These are phyloP conservation scores for Asterionellopsis glacialis DNA, from an alignment of 108 stramenopile genomes.

Conservation along the genomic window DNA sequence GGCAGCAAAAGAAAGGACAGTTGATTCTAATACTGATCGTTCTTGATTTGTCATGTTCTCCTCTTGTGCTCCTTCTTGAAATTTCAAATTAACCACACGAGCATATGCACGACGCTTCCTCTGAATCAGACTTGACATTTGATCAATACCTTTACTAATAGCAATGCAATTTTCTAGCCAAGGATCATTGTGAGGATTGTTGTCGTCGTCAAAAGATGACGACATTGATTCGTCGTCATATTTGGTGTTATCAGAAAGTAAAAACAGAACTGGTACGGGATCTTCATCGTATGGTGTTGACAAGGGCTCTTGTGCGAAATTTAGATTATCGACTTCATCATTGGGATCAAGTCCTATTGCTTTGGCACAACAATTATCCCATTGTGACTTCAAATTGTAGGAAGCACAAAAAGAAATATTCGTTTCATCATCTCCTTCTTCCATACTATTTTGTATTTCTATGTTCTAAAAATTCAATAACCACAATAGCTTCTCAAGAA, in stretches of 20 bases:
- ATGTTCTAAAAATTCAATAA: too few relatives aligned
- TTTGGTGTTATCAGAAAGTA: not conserved
- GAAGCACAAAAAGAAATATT: slow-evolving; percentile 8
- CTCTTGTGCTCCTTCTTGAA: not conserved
- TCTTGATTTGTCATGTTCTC: slow-evolving; percentile 59
- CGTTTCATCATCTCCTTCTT: too few relatives aligned
- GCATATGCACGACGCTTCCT: slow-evolving; percentile 32
- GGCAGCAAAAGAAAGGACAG: slow-evolving; percentile 76
- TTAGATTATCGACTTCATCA: slow-evolving; percentile 3
- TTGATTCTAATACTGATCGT: slow-evolving; percentile 70
- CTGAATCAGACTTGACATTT: slow-evolving; percentile 42
- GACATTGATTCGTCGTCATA: slow-evolving; percentile 11
- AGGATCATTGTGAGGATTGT: slow-evolving; percentile 13
- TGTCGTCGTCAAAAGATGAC: not conserved
- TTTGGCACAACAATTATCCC: slow-evolving; percentile 24
- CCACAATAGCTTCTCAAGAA: too few relatives aligned
- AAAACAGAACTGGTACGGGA: not conserved
- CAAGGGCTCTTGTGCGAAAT: not conserved
- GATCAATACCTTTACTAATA: slow-evolving; percentile 35
- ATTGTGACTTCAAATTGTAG: slow-evolving; percentile 26
- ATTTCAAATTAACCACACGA: not conserved
- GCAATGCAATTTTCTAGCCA: slow-evolving; percentile 44
- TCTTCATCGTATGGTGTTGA: not conserved
- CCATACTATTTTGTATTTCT: too few relatives aligned
- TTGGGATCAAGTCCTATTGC: slow-evolving; percentile 26